Conservation (phyloP, 805 yeast genomes). For the Suhomyces canberraensis region DNA sequence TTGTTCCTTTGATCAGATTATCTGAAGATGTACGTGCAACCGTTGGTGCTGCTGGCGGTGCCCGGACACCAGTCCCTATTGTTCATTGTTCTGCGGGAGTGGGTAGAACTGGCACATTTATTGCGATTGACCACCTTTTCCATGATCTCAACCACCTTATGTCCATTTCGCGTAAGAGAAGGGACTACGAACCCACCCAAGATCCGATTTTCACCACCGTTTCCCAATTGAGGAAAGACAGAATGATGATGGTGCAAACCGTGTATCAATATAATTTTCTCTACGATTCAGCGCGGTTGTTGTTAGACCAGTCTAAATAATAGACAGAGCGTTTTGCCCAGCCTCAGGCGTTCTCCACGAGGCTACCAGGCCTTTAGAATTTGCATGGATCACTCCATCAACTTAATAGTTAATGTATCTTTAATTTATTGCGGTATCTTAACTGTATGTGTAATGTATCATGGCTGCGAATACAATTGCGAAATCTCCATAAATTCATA, state of each 20-base stretch:
- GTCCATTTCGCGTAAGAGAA: slow-evolving; percentile 7
- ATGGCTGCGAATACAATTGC: no score
- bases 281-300: slow-evolving; percentile 22
- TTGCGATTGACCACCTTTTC: slow-evolving; percentile 34
- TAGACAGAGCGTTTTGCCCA: no score
- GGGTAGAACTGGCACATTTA: slow-evolving; percentile 68
- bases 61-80: slow-evolving; percentile 17
- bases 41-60: not conserved
- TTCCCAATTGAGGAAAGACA: slow-evolving; percentile 23
- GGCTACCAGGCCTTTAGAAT: no score
- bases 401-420: no score
- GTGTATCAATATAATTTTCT: slow-evolving; percentile 33
- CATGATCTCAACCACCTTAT: slow-evolving; percentile 24
- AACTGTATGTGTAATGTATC: no score
- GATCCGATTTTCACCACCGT: slow-evolving; percentile 32
- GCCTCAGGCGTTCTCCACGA: no score
- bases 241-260: slow-evolving; percentile 47
- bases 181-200: slow-evolving; percentile 5
- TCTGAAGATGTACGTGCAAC: slow-evolving; percentile 17
- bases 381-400: no score
- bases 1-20: slow-evolving; percentile 24
- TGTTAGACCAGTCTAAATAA: not conserved
- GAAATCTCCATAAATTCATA: no score
- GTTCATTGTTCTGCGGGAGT: slow-evolving; percentile 95
- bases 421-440: no score